Evolutionary conservation across 1,139 yeast species (phyloP), one percentile per base, ranked within the genome.

Genomic region (Saccharomyces hybrid): DNA sequence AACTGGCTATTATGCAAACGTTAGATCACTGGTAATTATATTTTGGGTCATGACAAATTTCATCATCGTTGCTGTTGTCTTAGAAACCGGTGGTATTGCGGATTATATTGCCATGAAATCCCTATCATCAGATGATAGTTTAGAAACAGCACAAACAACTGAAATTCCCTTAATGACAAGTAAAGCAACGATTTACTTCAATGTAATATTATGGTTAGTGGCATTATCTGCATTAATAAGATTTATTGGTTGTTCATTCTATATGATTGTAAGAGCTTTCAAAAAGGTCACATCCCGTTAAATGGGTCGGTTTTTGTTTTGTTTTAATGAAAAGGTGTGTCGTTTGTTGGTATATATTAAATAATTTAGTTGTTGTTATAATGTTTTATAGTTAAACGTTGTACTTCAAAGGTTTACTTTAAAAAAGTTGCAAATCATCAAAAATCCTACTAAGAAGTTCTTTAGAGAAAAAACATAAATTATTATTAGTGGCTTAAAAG

Each of bases 31-130:
- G 78, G 83, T 91, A 8, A 88, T 88, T 42, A 78, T 88, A 58
- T 73, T 84, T 14, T 88, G 96, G 96, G 82, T 88, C 70, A 73
- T 87, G 55, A 78, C 89, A 19, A 88, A 88, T 68, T 85, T 86
- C 58, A 77, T 83, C 24, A 75, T 88, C 50, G 80, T 85, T 52
- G 88, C 93, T 5, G 76, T 85, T 8, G 90, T 88, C 1, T 71
- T 83, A 56, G 81, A 81, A 62, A 81, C 86, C 7, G 88, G 86
- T 58, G 88, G 88, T 29, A 67, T 73, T 27, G 68, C 70, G 27
- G 71, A 73, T 49, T 67, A 62, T 54, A 51, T 58, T 2, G 56
- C 63, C 2, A 47, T 67, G 57, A 59, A 59, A 50, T 53, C 58
- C 4, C 46, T 63, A 0, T 53, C 58, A 59, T 67, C 71, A 2